Evolutionary conservation across 176 grass and related monocot species (phyloP).

Genomic region (Lolium rigidum): DNA sequence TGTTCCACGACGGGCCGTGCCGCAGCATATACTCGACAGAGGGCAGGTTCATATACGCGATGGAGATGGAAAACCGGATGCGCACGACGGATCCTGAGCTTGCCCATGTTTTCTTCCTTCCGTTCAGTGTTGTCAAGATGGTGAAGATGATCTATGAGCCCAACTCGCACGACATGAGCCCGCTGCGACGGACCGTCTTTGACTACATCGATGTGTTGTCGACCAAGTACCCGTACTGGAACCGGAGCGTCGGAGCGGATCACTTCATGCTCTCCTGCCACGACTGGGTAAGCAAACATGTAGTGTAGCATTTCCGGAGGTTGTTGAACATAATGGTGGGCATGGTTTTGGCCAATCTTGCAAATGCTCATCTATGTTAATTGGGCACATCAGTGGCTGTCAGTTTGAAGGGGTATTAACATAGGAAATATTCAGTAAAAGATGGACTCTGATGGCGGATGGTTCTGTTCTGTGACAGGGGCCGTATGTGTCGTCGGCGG

Average conservation of each 20-base stretch:
- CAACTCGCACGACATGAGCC: conserved; percentile 53
- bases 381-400: not conserved
- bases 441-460: not conserved
- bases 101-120: conserved; percentile 84
- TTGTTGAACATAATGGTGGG: not conserved
- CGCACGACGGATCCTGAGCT: conserved; percentile 55
- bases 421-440: not conserved
- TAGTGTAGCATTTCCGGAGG: not conserved
- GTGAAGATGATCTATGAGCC: conserved; percentile 73
- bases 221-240: conserved; percentile 76
- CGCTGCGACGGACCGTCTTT: conserved; percentile 54
- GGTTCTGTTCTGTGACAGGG: conserved; percentile 50
- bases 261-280: conserved; percentile 99
- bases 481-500: conserved; percentile 62
- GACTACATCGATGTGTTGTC: conserved; percentile 75
- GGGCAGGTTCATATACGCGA: conserved; percentile 78
- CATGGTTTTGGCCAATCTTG: not conserved
- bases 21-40: conserved; percentile 92
- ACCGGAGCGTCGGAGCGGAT: conserved; percentile 74
- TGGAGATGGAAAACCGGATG: conserved; percentile 66
- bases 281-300: conserved; percentile 70
- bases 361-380: not conserved
- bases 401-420: not conserved
- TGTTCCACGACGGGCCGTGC: conserved; percentile 96
- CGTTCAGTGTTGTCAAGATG: conserved; percentile 93